Evolutionary conservation across 208 protist species (phyloP).

Genomic region (Acanthamoeba lenticulata): DNA sequence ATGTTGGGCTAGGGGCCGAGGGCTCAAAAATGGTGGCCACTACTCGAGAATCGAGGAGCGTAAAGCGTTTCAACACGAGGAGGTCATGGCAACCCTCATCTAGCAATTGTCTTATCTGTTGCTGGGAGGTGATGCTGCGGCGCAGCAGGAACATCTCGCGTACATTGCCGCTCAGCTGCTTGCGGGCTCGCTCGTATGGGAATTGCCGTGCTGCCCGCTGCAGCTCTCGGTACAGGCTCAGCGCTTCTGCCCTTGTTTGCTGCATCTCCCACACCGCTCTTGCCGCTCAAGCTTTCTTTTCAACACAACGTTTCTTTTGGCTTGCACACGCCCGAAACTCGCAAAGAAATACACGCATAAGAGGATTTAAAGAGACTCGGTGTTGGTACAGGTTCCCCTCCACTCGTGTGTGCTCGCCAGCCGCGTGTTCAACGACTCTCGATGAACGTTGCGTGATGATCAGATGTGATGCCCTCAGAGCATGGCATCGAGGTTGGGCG

Average conservation of each 20-base stretch:
- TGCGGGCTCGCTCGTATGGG: background rate
- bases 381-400: too few relatives aligned
- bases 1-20: background rate
- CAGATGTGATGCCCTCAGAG: background rate
- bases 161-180: conserved; percentile 13
- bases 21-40: background rate
- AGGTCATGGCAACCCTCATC: background rate
- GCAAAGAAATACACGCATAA: too few relatives aligned
- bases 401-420: too few relatives aligned
- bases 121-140: background rate
- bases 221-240: background rate
- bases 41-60: background rate
- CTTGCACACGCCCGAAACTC: background rate
- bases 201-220: background rate
- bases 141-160: conserved; percentile 38
- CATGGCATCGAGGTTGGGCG: background rate
- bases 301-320: too few relatives aligned
- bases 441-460: background rate
- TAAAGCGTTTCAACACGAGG: background rate
- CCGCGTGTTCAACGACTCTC: too few relatives aligned
- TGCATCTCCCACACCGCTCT: background rate
- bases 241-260: background rate
- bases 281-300: background rate
- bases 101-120: background rate
- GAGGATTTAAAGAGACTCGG: too few relatives aligned